A percentile compares a stretch with the other conserved stretches of the same genome.
Evolutionary conservation across 176 grass and related monocot genomes (phyloP).

Genomic region (Ensete ventricosum): DNA sequence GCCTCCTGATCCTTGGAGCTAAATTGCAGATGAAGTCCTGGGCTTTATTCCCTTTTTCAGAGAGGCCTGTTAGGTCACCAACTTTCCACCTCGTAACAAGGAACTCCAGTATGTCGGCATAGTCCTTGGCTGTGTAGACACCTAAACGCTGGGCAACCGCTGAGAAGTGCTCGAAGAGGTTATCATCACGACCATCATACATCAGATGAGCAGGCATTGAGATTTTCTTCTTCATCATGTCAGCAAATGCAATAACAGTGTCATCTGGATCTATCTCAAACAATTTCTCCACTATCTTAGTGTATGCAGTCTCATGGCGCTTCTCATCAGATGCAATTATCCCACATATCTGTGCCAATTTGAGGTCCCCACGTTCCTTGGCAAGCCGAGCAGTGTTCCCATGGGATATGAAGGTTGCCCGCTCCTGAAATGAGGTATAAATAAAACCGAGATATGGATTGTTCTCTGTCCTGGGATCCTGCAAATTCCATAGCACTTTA

Average conservation of each 20-base stretch:
- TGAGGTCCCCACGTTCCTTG: constrained; percentile 81
- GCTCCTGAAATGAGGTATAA: constrained; percentile 95
- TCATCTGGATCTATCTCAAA: constrained; percentile 84
- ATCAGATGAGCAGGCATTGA: constrained; percentile 94
- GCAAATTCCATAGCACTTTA: neutral
- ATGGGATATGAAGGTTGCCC: constrained; percentile 88
- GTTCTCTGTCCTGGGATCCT: constrained; percentile 99
- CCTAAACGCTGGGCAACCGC: constrained; percentile 66
- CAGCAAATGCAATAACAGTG: constrained; percentile 57
- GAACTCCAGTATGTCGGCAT: constrained; percentile 91
- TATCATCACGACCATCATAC: constrained; percentile 74
- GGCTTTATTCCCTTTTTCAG: constrained; percentile 55
- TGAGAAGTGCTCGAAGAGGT: constrained; percentile 93
- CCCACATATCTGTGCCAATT: constrained; percentile 82
- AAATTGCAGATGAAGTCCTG: constrained; percentile 87
- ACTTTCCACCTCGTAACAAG: constrained; percentile 85
- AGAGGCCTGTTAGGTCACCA: constrained; percentile 44
- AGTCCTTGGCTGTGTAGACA: constrained; percentile 86
- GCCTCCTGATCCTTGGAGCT: constrained; percentile 64
- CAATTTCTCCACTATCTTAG: constrained; percentile 91
- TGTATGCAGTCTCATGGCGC: constrained; percentile 86
- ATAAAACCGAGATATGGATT: constrained; percentile 94
- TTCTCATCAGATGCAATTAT: constrained; percentile 93
- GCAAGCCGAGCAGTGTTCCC: constrained; percentile 86
- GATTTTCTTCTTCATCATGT: constrained; percentile 99